phyloP scores from a whole-genome alignment of 192 early-diverging fungal genomes.

The Coemansia sp. region DNA sequence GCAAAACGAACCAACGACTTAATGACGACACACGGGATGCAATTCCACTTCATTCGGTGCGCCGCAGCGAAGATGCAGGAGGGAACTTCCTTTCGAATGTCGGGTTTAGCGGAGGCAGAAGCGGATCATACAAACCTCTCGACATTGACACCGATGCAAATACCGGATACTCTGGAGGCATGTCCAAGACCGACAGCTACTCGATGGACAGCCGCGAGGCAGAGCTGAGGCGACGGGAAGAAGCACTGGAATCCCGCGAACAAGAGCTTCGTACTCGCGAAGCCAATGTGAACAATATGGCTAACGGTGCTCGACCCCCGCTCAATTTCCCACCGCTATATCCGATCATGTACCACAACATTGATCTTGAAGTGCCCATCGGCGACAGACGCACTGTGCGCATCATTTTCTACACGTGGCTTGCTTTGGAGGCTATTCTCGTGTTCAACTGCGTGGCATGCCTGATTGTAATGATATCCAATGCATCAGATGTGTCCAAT shows the following conservation, averaged over 20 bases:
- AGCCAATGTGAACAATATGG: conserved; percentile 56
- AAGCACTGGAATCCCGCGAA: conserved; percentile 76
- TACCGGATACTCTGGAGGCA: conserved; percentile 10
- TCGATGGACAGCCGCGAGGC: conserved; percentile 61
- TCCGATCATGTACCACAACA: conserved; percentile 80
- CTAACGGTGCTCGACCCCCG: conserved; percentile 61
- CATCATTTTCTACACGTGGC: conserved; percentile 74
- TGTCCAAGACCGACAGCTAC: conserved; percentile 18
- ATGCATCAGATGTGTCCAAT: conserved; percentile 61
- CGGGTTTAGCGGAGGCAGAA: conserved; percentile 22
- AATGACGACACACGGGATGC: conserved; percentile 30
- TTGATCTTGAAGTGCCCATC: conserved; percentile 69
- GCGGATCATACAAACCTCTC: conserved; percentile 38
- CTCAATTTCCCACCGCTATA: conserved; percentile 85
- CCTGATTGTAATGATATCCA: conserved; percentile 70
- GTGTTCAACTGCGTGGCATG: conserved; percentile 78
- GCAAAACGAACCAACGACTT: conserved; percentile 8
- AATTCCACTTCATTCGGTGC: conserved; percentile 44
- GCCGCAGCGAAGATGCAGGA: conserved; percentile 34
- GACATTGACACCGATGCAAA: conserved; percentile 26
- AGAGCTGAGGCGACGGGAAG: conserved; percentile 71
- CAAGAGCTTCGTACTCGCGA: conserved; percentile 65
- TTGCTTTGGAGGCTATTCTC: conserved; percentile 68
- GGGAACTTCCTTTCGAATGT: conserved; percentile 38
- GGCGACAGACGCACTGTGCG: conserved; percentile 63